These are phyloP conservation scores for Citrus hindsii DNA, from an alignment of 345 rosid species.

Conservation along the genomic window DNA sequence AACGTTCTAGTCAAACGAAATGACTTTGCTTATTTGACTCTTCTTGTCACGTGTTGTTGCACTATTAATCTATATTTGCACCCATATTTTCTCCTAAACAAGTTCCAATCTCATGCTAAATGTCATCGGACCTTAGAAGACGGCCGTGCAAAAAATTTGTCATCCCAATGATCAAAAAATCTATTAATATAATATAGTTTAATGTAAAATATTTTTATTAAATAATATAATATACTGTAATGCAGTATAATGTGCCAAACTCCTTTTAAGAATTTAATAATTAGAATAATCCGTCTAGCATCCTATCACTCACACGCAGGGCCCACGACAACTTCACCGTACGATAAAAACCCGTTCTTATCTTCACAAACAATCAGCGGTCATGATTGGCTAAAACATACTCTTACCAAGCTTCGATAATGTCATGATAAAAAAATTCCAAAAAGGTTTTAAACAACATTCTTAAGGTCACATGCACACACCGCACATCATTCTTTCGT, in stretches of 20 bases:
- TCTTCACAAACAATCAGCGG: not conserved
- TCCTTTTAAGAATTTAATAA: too few species aligned
- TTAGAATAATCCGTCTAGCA: not conserved
- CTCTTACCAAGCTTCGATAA: not conserved
- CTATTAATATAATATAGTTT: too few species aligned
- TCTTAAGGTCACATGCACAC: constrained; percentile 45
- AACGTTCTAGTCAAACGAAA: too few species aligned
- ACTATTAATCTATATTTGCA: too few species aligned
- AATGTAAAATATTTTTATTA: too few species aligned
- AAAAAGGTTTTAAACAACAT: constrained; percentile 15
- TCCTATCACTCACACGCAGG: not conserved
- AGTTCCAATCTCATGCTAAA: too few species aligned
- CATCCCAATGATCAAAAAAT: too few species aligned
- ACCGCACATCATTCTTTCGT: constrained; percentile 28
- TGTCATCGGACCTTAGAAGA: too few species aligned
- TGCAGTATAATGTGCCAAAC: fast-evolving
- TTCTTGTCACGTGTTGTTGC: fast-evolving
- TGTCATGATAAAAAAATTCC: not conserved
- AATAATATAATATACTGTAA: too few species aligned
- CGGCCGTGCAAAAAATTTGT: too few species aligned
- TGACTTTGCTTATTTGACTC: too few species aligned
- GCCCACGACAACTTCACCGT: not conserved
- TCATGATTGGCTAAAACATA: not conserved
- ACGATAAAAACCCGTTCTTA: not conserved
- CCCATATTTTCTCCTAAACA: too few species aligned